Conservation (phyloP, 108 stramenopile genomes). For the Mediolabrus comicus region DNA sequence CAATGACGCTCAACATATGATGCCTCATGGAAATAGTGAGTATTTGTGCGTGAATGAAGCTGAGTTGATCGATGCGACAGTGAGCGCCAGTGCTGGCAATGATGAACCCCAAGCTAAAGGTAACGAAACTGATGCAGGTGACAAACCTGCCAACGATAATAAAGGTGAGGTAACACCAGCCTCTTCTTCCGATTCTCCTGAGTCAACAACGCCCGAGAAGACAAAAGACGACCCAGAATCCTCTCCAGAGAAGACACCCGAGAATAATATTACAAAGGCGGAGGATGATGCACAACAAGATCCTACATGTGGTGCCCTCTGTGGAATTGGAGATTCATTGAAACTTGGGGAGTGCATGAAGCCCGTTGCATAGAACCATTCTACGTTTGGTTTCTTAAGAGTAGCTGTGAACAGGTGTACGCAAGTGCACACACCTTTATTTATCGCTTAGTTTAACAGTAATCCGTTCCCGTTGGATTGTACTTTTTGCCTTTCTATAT, state of each 20-base stretch:
- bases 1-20: slow-evolving; percentile 6
- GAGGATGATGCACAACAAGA: neutral
- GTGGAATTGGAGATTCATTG: neutral
- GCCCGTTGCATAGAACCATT: no score
- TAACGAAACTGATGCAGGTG: neutral
- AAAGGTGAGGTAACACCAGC: neutral
- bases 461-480: neutral
- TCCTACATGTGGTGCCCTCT: neutral
- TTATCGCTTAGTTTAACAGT: neutral
- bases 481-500: slow-evolving; percentile 45
- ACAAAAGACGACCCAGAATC: neutral
- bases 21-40: slow-evolving; percentile 6
- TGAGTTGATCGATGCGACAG: neutral
- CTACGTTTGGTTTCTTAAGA: no score
- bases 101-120: neutral
- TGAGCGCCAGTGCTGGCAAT: neutral
- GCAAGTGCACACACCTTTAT: neutral
- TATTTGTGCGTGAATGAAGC: neutral
- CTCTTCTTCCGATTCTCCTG: no score
- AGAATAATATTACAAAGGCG: neutral
- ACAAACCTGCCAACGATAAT: neutral
- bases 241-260: neutral
- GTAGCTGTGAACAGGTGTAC: neutral
- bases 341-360: neutral
- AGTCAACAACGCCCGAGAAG: no score